Conservation (phyloP, 2,329 filamentous ascomycete species). For the Cercospora sesami region DNA sequence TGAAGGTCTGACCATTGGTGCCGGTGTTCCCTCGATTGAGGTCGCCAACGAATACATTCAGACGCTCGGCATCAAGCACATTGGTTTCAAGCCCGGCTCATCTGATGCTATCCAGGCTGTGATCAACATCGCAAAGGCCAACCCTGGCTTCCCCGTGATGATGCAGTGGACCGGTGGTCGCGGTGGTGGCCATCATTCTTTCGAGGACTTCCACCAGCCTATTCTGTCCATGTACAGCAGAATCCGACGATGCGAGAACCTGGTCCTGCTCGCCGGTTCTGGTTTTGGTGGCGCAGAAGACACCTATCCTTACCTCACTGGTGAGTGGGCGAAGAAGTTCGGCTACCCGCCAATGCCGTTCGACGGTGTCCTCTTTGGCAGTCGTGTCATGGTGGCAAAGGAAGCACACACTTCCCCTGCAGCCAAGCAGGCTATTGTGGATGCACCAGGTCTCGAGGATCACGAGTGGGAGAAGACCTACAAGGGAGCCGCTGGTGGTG, state of each 20-base stretch:
- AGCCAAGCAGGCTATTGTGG: constrained; percentile 87
- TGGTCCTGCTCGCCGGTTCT: constrained; percentile 85
- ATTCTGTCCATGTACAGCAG: constrained; percentile 88
- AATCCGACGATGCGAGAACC: constrained; percentile 80
- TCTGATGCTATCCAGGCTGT: constrained; percentile 83
- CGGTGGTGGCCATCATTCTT: constrained; percentile 92
- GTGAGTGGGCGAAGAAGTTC: constrained; percentile 81
- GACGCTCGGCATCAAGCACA: constrained; percentile 89
- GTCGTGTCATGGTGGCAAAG: constrained; percentile 92
- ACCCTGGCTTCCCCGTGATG: constrained; percentile 87
- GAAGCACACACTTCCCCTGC: constrained; percentile 84
- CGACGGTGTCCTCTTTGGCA: constrained; percentile 86
- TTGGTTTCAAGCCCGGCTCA: constrained; percentile 90
- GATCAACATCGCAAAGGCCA: constrained; percentile 91
- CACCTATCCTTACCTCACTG: constrained; percentile 88
- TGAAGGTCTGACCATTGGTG: constrained; percentile 88
- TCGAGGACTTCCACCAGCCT: constrained; percentile 91
- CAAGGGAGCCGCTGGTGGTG: constrained; percentile 83
- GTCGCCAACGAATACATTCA: constrained; percentile 92
- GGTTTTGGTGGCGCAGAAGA: constrained; percentile 89
- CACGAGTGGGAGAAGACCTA: constrained; percentile 89
- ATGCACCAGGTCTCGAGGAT: constrained; percentile 80
- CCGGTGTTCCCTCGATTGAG: constrained; percentile 89
- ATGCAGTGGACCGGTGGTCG: constrained; percentile 94
- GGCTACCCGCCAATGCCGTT: constrained; percentile 93